Conservation (phyloP, 306 rosid genomes). For the Astragalus glycyphyllos region DNA sequence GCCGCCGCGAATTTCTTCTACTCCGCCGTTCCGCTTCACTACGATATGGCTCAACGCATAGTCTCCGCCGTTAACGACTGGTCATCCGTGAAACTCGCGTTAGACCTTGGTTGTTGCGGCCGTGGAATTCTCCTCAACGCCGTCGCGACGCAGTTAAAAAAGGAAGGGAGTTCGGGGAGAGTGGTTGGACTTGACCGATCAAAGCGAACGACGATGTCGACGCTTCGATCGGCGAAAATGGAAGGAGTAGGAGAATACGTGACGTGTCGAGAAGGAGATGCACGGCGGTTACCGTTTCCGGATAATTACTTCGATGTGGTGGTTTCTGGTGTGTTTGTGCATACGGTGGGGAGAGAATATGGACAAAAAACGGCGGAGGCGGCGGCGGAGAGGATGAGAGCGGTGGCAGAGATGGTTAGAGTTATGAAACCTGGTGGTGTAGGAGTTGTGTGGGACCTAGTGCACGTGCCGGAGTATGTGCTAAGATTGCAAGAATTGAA, state of each 20-base stretch:
- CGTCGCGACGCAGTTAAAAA: slow-evolving; percentile 89
- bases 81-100: slow-evolving; percentile 93
- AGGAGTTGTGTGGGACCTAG: slow-evolving; percentile 93
- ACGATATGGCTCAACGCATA: slow-evolving; percentile 89
- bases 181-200: slow-evolving; percentile 87
- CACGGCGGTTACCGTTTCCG: slow-evolving; percentile 80
- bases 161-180: slow-evolving; percentile 90
- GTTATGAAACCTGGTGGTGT: slow-evolving; percentile 88
- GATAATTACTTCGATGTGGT: slow-evolving; percentile 95
- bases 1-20: slow-evolving; percentile 92
- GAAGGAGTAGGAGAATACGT: slow-evolving; percentile 97
- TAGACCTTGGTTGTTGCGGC: slow-evolving; percentile 98
- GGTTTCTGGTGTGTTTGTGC: slow-evolving; percentile 91
- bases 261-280: slow-evolving; percentile 94
- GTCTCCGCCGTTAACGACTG: slow-evolving; percentile 83
- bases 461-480: slow-evolving; percentile 96
- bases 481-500: slow-evolving; percentile 79
- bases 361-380: slow-evolving; percentile 88
- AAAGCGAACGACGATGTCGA: slow-evolving; percentile 61
- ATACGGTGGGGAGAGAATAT: slow-evolving; percentile 88
- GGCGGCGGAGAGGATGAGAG: slow-evolving; percentile 93
- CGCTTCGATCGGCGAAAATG: slow-evolving; percentile 71
- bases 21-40: slow-evolving; percentile 92
- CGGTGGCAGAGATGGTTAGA: slow-evolving; percentile 87
- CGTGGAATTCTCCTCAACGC: slow-evolving; percentile 92